Percentiles rank a stretch among this genome's conserved stretches.
Conservation (phyloP, 176 grass and related monocot species). For the Carex parvula region DNA sequence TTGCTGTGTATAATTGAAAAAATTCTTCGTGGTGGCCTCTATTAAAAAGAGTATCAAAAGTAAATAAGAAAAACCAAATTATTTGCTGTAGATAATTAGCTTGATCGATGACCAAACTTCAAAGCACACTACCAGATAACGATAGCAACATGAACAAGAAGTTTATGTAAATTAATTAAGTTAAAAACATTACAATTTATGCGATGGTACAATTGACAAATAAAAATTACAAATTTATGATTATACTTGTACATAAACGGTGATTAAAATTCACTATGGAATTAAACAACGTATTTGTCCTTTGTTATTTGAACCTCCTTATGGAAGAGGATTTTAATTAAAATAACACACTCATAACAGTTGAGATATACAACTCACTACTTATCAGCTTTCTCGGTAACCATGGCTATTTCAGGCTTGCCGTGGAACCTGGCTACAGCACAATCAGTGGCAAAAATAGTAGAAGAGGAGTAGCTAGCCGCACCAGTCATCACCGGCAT, state of each 20-base stretch:
- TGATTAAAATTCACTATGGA: neutral
- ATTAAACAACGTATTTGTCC: neutral
- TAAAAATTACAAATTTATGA: neutral
- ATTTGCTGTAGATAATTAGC: too few species aligned
- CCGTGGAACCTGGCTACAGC: constrained; percentile 36
- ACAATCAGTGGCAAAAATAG: constrained; percentile 43
- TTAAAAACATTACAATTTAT: too few species aligned
- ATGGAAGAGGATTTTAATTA: neutral
- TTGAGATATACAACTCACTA: neutral
- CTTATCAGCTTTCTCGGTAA: constrained; percentile 6
- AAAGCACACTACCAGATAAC: too few species aligned
- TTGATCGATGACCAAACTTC: too few species aligned
- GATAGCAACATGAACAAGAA: too few species aligned
- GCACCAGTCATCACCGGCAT: constrained; percentile 44
- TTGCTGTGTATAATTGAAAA: neutral
- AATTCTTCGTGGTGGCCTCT: neutral
- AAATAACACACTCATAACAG: neutral
- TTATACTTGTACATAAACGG: too few species aligned
- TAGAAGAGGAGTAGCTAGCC: constrained; percentile 18
- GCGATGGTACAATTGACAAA: neutral
- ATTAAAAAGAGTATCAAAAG: neutral
- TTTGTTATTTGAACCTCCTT: neutral
- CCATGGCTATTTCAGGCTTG: constrained; percentile 11
- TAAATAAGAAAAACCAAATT: neutral
- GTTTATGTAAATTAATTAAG: too few species aligned